Evolutionary conservation across 2,329 filamentous ascomycete species (phyloP).

Genomic region (Microdochium trichocladiopsis): DNA sequence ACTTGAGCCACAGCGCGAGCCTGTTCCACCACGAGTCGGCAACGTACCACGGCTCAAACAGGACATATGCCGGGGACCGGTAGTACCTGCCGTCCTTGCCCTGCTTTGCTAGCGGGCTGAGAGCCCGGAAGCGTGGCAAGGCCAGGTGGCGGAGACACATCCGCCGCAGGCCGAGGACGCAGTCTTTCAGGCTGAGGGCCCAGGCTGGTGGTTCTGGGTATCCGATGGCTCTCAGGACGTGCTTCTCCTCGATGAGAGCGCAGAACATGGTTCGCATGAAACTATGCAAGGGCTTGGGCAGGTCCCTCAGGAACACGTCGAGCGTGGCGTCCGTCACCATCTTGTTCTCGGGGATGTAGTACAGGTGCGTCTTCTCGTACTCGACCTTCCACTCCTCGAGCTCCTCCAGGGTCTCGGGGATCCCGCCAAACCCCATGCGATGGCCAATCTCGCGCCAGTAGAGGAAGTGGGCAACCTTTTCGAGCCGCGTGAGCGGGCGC

Average conservation of each 20-base stretch:
- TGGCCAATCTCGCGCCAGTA: slow-evolving; percentile 16
- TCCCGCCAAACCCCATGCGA: slow-evolving; percentile 13
- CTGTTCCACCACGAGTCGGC: slow-evolving; percentile 12
- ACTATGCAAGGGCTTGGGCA: slow-evolving; percentile 8
- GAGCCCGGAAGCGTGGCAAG: slow-evolving; percentile 4
- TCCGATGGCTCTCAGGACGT: slow-evolving; percentile 11
- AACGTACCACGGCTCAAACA: slow-evolving; percentile 17
- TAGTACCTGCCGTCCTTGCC: slow-evolving; percentile 10
- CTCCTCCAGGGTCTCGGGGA: slow-evolving; percentile 12
- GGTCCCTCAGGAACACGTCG: slow-evolving; percentile 9
- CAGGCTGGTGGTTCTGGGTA: slow-evolving; percentile 11
- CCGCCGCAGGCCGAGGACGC: slow-evolving; percentile 8
- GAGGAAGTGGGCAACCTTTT: slow-evolving; percentile 12
- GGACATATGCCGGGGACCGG: slow-evolving; percentile 6
- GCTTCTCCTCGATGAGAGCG: slow-evolving; percentile 13
- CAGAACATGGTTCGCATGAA: slow-evolving; percentile 8
- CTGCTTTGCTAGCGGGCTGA: slow-evolving; percentile 6
- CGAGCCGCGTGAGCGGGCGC: slow-evolving; percentile 11
- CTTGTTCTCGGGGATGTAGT: slow-evolving; percentile 12
- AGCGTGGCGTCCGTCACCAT: slow-evolving; percentile 13
- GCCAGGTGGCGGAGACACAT: slow-evolving; percentile 8
- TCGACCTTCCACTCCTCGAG: slow-evolving; percentile 10
- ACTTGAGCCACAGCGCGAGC: slow-evolving; percentile 8
- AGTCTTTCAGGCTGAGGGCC: slow-evolving; percentile 6
- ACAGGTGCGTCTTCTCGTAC: slow-evolving; percentile 13